phyloP scores from a whole-genome alignment of 1,284 basidiomycete genomes.

The Athelia psychrophila region DNA sequence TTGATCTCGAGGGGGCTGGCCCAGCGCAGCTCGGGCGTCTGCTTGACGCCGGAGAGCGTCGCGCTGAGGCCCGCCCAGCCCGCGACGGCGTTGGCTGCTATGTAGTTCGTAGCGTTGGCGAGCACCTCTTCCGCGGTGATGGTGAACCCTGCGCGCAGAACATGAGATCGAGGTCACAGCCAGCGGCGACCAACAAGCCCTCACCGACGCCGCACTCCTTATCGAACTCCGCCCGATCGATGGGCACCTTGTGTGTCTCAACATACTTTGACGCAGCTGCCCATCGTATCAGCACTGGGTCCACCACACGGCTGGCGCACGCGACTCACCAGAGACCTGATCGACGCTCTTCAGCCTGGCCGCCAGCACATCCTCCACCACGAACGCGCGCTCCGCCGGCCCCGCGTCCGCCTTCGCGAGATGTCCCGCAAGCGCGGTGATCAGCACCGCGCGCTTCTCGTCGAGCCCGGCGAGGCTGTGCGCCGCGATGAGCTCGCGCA shows the following conservation, averaged over 20 bases:
- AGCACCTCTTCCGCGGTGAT: slow-evolving; percentile 74
- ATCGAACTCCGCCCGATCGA: slow-evolving; percentile 78
- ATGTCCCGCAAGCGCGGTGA: slow-evolving; percentile 69
- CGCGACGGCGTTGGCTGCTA: slow-evolving; percentile 50
- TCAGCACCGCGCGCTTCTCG: slow-evolving; percentile 78
- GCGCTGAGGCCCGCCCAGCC: slow-evolving; percentile 79
- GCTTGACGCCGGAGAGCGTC: slow-evolving; percentile 72
- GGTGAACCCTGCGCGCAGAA: slow-evolving; percentile 61
- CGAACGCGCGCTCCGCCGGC: slow-evolving; percentile 60
- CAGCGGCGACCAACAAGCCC: slow-evolving; percentile 21
- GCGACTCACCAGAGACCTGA: slow-evolving; percentile 79
- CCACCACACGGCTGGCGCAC: too few relatives aligned
- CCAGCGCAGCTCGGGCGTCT: slow-evolving; percentile 78
- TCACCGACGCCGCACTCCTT: slow-evolving; percentile 85
- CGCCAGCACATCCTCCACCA: slow-evolving; percentile 68
- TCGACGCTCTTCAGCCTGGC: slow-evolving; percentile 80
- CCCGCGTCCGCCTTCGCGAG: slow-evolving; percentile 50
- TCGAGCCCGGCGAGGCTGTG: slow-evolving; percentile 59
- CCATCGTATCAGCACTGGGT: too few relatives aligned
- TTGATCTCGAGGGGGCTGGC: slow-evolving; percentile 90
- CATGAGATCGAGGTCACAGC: slow-evolving; percentile 3
- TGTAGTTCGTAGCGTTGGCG: slow-evolving; percentile 58
- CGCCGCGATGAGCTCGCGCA: slow-evolving; percentile 71
- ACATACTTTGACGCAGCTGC: slow-evolving; percentile 81
- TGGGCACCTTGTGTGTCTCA: slow-evolving; percentile 55